Evolutionary conservation across 1,139 yeast genomes (phyloP).

Genomic region (Taphrina pruni): DNA sequence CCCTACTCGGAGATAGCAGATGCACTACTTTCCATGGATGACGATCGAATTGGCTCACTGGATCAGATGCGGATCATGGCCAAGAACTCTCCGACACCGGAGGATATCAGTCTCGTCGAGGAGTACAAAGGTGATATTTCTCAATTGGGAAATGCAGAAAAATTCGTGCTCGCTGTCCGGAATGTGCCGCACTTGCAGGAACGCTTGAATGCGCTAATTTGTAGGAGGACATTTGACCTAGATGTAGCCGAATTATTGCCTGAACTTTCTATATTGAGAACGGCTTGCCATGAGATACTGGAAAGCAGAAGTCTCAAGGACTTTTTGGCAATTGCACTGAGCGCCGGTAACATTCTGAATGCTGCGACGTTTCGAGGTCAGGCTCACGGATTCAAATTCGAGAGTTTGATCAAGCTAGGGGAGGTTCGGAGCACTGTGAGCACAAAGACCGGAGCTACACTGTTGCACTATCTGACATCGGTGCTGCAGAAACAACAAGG

Average conservation of each 20-base stretch:
- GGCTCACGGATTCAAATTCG: constrained; percentile 36
- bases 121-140: constrained; percentile 24
- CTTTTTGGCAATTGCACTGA: constrained; percentile 16
- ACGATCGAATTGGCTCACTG: constrained; percentile 13
- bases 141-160: constrained; percentile 29
- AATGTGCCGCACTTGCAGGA: constrained; percentile 19
- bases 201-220: constrained; percentile 24
- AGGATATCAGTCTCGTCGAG: constrained; percentile 18
- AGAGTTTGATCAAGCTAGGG: constrained; percentile 23
- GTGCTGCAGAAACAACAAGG: constrained; percentile 1
- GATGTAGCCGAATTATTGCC: constrained; percentile 31
- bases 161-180: constrained; percentile 7
- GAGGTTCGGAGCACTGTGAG: constrained; percentile 24
- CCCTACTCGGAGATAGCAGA: constrained; percentile 16
- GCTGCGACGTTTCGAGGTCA: constrained; percentile 35
- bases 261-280: constrained; percentile 3
- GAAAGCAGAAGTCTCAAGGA: constrained; percentile 9
- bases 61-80: constrained; percentile 24
- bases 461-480: constrained; percentile 26
- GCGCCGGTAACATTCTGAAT: constrained; percentile 36
- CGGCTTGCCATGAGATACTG: constrained; percentile 26
- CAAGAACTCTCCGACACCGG: constrained; percentile 15
- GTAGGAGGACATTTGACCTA: constrained; percentile 22
- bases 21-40: constrained; percentile 33
- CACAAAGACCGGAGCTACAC: constrained; percentile 15